Percentiles rank a stretch among this genome's conserved stretches.
These are phyloP conservation scores for Camellia granthamiana DNA, from an alignment of 148 eudicot genomes.

Conservation along the genomic window DNA sequence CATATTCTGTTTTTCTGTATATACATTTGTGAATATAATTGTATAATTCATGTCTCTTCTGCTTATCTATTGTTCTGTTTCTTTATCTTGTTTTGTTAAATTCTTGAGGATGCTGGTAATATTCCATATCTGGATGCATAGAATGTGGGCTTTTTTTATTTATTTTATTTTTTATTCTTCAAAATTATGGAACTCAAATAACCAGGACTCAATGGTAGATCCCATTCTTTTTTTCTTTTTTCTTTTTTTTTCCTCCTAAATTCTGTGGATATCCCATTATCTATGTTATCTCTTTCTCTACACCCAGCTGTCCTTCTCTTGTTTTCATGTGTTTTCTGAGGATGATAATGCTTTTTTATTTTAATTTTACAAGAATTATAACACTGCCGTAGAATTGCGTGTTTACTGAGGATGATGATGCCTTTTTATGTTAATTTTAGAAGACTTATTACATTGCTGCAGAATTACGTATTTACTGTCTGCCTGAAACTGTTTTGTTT, in stretches of 20 bases:
- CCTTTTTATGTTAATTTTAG: slow-evolving; percentile 1
- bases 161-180: not conserved
- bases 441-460: slow-evolving; percentile 9
- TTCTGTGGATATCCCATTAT: slow-evolving; percentile 41
- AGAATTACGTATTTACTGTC: slow-evolving; percentile 18
- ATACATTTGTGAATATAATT: not conserved
- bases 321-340: slow-evolving; percentile 10
- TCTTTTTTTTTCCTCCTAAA: not conserved
- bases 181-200: slow-evolving; percentile 8
- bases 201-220: slow-evolving; percentile 29
- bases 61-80: slow-evolving; percentile 6
- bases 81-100: not conserved
- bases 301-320: slow-evolving; percentile 7
- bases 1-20: not conserved
- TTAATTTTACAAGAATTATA: not conserved
- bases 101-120: slow-evolving; percentile 3
- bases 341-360: slow-evolving; percentile 15
- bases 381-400: not conserved
- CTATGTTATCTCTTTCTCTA: slow-evolving; percentile 25
- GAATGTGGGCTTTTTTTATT: slow-evolving; percentile 2
- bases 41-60: slow-evolving; percentile 19
- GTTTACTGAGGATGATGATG: not conserved
- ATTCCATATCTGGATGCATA: slow-evolving; percentile 6
- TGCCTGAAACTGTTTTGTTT: not conserved
- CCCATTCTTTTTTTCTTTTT: slow-evolving; percentile 13